Evolutionary conservation across 148 eudicot species (phyloP).

Genomic region (Chenopodium quinoa): DNA sequence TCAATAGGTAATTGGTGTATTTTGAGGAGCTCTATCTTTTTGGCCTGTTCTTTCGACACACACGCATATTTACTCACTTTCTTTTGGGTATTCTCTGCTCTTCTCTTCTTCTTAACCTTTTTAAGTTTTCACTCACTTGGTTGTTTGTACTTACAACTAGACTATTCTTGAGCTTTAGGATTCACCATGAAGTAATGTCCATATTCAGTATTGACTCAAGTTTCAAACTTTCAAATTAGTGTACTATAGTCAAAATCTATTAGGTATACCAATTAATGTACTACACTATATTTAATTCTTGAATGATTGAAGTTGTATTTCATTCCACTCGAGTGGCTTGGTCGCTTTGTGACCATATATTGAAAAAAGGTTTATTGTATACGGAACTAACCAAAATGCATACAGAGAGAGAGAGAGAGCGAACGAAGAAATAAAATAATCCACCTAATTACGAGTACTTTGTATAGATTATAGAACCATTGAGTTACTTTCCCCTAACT

Average conservation of each 20-base stretch:
- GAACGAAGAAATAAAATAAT: too few relatives aligned
- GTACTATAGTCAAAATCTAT: background rate
- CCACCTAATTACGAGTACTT: too few relatives aligned
- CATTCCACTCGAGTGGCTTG: too few relatives aligned
- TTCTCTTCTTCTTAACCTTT: background rate
- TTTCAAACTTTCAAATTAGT: background rate
- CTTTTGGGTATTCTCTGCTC: background rate
- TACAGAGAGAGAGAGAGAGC: too few relatives aligned
- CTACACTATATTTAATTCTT: background rate
- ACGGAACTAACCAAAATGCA: too few relatives aligned
- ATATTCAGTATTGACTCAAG: background rate
- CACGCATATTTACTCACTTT: slow-evolving; percentile 22
- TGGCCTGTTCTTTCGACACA: slow-evolving; percentile 27
- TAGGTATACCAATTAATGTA: background rate
- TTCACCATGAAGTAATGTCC: background rate
- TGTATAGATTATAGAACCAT: too few relatives aligned
- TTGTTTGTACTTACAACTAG: background rate
- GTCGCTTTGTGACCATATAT: too few relatives aligned
- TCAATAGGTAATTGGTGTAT: slow-evolving; percentile 14
- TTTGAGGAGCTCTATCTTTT: slow-evolving; percentile 22
- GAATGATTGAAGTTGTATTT: background rate
- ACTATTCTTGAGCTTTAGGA: background rate
- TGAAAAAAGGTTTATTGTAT: too few relatives aligned
- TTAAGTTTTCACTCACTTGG: background rate
- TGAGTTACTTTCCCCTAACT: too few relatives aligned